Base-by-base conservation (phyloP, 2,329 filamentous ascomycete species). In the Fusarium nygamai region DNA sequence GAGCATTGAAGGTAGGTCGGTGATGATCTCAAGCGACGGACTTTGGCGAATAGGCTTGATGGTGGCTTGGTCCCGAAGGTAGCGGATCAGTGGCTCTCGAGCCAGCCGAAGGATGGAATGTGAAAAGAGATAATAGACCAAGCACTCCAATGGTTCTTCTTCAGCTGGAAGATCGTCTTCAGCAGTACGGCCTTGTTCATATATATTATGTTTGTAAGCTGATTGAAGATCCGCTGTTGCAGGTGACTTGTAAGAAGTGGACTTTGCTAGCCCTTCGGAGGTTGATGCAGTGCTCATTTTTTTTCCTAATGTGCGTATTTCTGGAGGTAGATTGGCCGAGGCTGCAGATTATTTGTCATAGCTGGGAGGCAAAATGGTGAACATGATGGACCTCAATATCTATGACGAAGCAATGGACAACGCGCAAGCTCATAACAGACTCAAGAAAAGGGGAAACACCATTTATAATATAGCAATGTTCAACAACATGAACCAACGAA, bases 1-100 rank as follows among this genome's bases (percentile, higher is more conserved):
- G 17, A 76, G 43, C 69, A 75, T 75, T 8, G 69, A 76, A 20
- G 62, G 66, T 13, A 74, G 29, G 51, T 74, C 72, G 9, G 56
- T 41, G 33, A 74, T 48, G 34, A 70, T 36, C n/a, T 75, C 72
- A 38, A 74, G 44, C 39, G 46, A 67, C 22, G 48, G 64, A 31
- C 41, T 75, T 38, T 59, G 56, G 33, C 48, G 57, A 44, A 75
- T 67, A 29, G 72, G 68, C 31, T 75, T 73, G 27, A 69, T 31
- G 33, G 64, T 54, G n/a, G 33, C 57, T 58, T 75, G 68, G 17
- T 74, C 48, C 48, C 64, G 68, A 57, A 74, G 38, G 41, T 66
- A 70, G 68, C 31, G 38, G 61, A 75, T 62, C 14, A 75, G 36
- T 63, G 36, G 19, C 47, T 60, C 67, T 62, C 66, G 72, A 53